Base-by-base conservation (phyloP, 2,329 filamentous ascomycete genomes). In the Cladophialophora yegresii region DNA sequence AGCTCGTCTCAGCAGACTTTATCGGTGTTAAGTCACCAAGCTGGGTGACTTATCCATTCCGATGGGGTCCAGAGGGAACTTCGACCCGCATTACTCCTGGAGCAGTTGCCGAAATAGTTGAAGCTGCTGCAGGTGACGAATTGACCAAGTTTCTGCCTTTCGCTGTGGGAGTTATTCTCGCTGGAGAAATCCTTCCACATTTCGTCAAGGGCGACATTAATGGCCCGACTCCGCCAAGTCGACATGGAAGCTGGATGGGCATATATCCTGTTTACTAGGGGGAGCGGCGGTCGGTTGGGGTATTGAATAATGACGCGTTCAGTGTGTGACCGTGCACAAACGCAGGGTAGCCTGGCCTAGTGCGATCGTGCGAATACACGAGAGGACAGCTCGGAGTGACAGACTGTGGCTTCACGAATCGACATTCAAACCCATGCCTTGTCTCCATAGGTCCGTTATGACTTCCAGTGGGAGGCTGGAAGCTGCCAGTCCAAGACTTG, bases 401-500 rank as follows among this genome's bases (percentile, higher is more conserved):
- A 8, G 16, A 20, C 36, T 43, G 36, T 43, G 36, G 36, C 6
- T n/a, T 43, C 4, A 5, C 1, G 16, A 43, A n/a, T n/a, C n/a
- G 5, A n/a, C 3, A 16, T n/a, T 6, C 36, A 43, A 43, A 16
- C n/a, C 5, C 16, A 43, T 6, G 36, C 16, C 36, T 6, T 3
- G 16, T 9, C 5, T 16, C 16, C 5, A 6, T 20, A 20, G 36
- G 10, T 43, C n/a, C 6, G 9, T 70, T 28, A 71, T 8, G 80
- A 77, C 71, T 80, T 82, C 87, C 87, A 89, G 67, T 83, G 79
- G 72, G 89, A 89, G 2, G 76, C 83, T 3, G 88, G 88, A 75
- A 90, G 87, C 68, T 80, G 83, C 86, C 86, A 89, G 71, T 89
- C 87, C 69, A 89, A 72, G 71, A 87, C 83, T 70, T 86, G 81